Evolutionary conservation across 495 filamentous ascomycete genomes (phyloP), one percentile per base, ranked within the genome.

Genomic region (Aspergillus cavernicola): DNA sequence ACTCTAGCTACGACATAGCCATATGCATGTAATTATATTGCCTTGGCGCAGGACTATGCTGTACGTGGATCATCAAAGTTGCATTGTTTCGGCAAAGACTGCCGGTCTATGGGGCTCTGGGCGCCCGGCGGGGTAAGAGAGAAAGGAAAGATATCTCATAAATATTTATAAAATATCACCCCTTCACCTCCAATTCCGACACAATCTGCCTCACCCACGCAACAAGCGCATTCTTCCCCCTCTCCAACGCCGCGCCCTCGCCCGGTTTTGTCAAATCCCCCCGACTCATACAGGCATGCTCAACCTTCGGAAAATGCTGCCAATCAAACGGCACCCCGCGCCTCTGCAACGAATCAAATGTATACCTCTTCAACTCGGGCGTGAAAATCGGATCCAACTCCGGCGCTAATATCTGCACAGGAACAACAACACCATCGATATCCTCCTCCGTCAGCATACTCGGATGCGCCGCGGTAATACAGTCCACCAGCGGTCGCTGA

Each of bases 341-440:
- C 31, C 54, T 66, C 31, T 66, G 70, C 38, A 84, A 61, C 4
- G 67, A 66, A 42, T 56, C 53, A 47, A 78, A 74, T 11, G 66
- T 56, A 52, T 72, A 59, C 19, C 45, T 42, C 68, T 83, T 85
- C 50, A 84, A 51, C 67, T 85, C 81, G 0, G 65, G 48, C 18
- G 75, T 68, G 53, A 69, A 82, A 36, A 53, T 33, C 0, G 24
- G 46, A 58, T 85, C 83, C 39, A 64, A 50, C 63, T 85, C 81
- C 0, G 81, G 79, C 15, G 82, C 80, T 8, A 83, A 55, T n/a
- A 85, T 65, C 66, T 85, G 81, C 35, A 77, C 65, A 1, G 83
- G 80, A 23, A 81, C 80, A 32, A 44, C 64, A 4, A 85, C 60
- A 6, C 56, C 67, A 18, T 79, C 66, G 22, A 85, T 69, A 56